Base-by-base conservation (phyloP, 306 rosid species). In the Myrica gale region DNA sequence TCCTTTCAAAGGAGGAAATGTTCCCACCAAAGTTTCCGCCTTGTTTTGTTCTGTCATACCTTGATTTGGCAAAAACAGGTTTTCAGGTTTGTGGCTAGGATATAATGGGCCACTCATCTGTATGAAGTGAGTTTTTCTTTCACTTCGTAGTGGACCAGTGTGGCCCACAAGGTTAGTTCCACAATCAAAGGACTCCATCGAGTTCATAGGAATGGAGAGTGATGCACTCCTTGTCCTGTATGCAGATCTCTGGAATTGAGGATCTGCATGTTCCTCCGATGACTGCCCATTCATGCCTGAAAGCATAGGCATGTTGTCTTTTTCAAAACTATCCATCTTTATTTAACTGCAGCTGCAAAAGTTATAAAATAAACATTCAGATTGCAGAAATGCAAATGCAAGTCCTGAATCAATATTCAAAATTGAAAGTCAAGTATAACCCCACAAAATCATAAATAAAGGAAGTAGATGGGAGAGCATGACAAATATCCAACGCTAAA, bases 131-230 rank as follows among this genome's bases (percentile, higher is more conserved):
- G 80, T 77, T 80, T 77, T 91, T 45, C 82, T 77, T 68, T 76
- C 87, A 44, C 74, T 88, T 39, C 86, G 78, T 2, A 93, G 81
- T 10, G 97, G 98, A 86, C 98, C 97, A 21, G 93, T 93, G 82
- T 85, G 89, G 44, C 95, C 91, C 68, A 84, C 87, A 77, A 84
- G 85, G 80, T 61, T 88, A 70, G 87, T 57, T 62, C 84, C 85
- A 76, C 81, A 75, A 23, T 76, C 90, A 68, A 78, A 72, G 44
- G 84, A 66, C 37, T 87, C 92, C 80, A 76, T 54, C 54, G 92
- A 71, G 69, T 39, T 78, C 85, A 76, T 83, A 7, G 90, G 87
- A 80, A 86, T 85, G 56, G 90, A 88, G 46, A 89, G 70, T 13
- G 96, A 89, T 11, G 91, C 89, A 77, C 96, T 93, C 74, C 85